Conservation (phyloP, 805 yeast species). For the Wickerhamomyces pijperi region DNA sequence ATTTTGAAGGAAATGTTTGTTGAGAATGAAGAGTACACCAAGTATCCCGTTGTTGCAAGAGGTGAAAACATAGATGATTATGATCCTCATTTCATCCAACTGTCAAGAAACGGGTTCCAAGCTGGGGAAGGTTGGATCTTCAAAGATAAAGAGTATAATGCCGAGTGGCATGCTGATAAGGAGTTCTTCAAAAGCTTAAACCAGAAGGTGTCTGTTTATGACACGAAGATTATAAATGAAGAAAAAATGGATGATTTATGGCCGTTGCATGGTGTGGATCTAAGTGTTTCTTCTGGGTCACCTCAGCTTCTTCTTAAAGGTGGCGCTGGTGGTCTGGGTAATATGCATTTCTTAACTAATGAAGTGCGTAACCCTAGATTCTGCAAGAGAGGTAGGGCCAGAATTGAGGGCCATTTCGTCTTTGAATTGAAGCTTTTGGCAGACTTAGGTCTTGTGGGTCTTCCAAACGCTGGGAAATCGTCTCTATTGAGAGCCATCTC, state of each 20-base stretch:
- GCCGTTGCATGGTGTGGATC: constrained; percentile 76
- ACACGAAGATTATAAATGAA: constrained; percentile 39
- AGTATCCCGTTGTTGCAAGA: constrained; percentile 20
- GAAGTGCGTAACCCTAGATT: constrained; percentile 85
- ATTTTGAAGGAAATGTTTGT: constrained; percentile 21
- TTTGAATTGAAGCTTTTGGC: constrained; percentile 85
- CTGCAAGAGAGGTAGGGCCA: constrained; percentile 67
- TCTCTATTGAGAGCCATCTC: constrained; percentile 81
- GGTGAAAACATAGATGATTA: constrained; percentile 15
- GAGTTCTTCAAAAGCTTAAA: constrained; percentile 59
- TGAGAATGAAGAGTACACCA: constrained; percentile 15
- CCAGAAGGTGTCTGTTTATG: constrained; percentile 54
- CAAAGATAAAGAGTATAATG: constrained; percentile 52
- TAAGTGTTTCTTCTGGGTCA: constrained; percentile 43
- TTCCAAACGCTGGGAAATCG: constrained; percentile 96
- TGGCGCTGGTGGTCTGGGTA: constrained; percentile 92
- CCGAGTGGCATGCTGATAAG: constrained; percentile 53
- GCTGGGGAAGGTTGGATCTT: constrained; percentile 87
- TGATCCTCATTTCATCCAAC: constrained; percentile 38
- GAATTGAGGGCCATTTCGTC: constrained; percentile 53
- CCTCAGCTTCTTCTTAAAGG: constrained; percentile 72
- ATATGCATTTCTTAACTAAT: constrained; percentile 84
- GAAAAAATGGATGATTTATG: constrained; percentile 59
- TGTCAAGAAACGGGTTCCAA: constrained; percentile 47
- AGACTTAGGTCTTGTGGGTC: constrained; percentile 86